phyloP scores from a whole-genome alignment of 306 rosid species.

The Lathyrus aphaca region DNA sequence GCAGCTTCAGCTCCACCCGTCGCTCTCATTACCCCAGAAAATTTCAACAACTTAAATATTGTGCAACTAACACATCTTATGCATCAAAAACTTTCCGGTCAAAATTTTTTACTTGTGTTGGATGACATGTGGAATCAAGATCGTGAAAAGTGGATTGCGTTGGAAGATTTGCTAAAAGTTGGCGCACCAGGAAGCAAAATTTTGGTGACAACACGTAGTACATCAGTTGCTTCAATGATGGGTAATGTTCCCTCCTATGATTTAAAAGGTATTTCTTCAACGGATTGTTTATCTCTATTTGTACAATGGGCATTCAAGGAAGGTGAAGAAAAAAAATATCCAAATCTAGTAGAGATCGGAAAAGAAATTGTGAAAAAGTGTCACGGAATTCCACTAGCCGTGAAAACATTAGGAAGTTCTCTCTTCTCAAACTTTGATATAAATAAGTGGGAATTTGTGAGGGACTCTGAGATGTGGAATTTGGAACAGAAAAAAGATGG shows the following conservation, averaged over 20 bases:
- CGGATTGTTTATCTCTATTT: constrained; percentile 3
- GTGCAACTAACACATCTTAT: neutral
- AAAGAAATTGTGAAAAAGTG: constrained; percentile 20
- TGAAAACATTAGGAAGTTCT: constrained; percentile 4
- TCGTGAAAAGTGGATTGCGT: neutral
- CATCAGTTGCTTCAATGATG: neutral
- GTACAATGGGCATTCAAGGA: constrained; percentile 9
- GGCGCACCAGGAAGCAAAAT: neutral
- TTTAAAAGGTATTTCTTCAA: neutral
- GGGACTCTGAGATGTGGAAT: neutral
- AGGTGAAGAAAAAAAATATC: neutral
- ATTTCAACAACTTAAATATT: neutral
- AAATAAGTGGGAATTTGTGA: neutral
- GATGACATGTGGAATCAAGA: constrained; percentile 16
- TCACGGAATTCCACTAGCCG: neutral
- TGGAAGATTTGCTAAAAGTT: neutral
- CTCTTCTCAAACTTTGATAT: neutral
- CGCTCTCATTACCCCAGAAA: neutral
- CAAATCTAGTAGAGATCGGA: neutral
- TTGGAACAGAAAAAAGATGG: neutral
- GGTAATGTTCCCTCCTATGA: neutral
- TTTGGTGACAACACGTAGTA: neutral
- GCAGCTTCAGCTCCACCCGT: neutral
- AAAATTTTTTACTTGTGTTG: neutral
- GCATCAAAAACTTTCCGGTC: neutral